Evolutionary conservation across 176 grass and related monocot species (phyloP).

Genomic region (Zizania latifolia): DNA sequence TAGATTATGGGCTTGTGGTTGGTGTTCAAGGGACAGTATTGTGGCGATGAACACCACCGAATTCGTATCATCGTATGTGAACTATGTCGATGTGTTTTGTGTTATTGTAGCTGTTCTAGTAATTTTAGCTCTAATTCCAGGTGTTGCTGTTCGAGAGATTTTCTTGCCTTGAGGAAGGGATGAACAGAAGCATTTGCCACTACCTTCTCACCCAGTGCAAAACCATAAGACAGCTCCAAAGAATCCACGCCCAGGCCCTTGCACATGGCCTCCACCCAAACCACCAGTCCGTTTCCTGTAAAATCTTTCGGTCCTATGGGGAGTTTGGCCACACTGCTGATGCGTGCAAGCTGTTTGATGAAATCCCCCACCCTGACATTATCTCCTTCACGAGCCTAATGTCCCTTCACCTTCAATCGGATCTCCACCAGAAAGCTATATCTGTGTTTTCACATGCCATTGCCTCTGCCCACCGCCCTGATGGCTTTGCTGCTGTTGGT

Average conservation of each 20-base stretch:
- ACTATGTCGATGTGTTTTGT: neutral
- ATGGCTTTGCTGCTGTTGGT: constrained; percentile 41
- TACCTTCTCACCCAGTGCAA: constrained; percentile 33
- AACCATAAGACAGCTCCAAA: constrained; percentile 38
- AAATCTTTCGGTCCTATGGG: constrained; percentile 45
- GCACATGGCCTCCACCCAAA: constrained; percentile 33
- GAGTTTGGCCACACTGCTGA: neutral
- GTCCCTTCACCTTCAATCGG: constrained; percentile 33
- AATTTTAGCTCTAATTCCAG: constrained; percentile 34
- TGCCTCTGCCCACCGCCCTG: neutral
- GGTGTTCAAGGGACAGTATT: neutral
- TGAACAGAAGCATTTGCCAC: constrained; percentile 36
- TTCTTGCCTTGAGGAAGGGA: neutral
- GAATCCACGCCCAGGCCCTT: constrained; percentile 40
- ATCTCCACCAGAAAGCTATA: constrained; percentile 21
- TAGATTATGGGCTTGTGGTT: neutral
- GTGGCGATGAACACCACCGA: neutral
- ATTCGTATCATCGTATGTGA: neutral
- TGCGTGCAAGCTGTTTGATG: constrained; percentile 31
- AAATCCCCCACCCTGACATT: constrained; percentile 55
- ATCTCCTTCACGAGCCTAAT: constrained; percentile 58
- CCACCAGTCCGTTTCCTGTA: constrained; percentile 50
- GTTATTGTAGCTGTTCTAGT: neutral
- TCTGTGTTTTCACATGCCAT: constrained; percentile 14
- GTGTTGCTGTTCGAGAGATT: neutral